Evolutionary conservation across 2,329 filamentous ascomycete species (phyloP).

Genomic region (Alternaria brassicae): DNA sequence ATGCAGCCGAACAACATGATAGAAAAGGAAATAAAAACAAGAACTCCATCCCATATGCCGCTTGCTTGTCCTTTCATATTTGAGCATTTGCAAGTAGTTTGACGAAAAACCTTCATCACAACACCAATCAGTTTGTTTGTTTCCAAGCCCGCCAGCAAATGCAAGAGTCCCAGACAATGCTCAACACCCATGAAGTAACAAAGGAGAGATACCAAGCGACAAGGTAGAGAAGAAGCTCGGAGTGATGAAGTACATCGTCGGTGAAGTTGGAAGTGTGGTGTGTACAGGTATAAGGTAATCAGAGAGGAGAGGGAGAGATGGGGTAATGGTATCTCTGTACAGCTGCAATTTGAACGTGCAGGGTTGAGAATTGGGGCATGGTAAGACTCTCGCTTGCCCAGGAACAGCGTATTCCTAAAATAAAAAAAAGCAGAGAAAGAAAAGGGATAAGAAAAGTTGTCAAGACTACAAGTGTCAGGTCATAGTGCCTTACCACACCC

Average conservation of each 20-base stretch:
- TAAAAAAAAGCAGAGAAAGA: slow-evolving; percentile 31
- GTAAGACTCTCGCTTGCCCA: slow-evolving; percentile 36
- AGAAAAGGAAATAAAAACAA: slow-evolving; percentile 16
- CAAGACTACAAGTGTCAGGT: slow-evolving; percentile 65
- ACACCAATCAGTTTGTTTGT: slow-evolving; percentile 32
- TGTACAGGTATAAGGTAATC: slow-evolving; percentile 27
- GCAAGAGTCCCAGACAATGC: slow-evolving; percentile 24
- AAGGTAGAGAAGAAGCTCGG: slow-evolving; percentile 25
- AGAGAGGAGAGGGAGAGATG: slow-evolving; percentile 37
- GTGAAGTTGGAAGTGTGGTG: slow-evolving; percentile 23
- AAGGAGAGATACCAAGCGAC: slow-evolving; percentile 46
- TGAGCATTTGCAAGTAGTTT: slow-evolving; percentile 22
- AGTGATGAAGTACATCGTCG: slow-evolving; percentile 19
- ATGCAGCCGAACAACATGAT: slow-evolving; percentile 10
- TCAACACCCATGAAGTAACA: slow-evolving; percentile 36
- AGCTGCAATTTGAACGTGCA: slow-evolving; percentile 41
- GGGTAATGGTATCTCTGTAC: slow-evolving; percentile 51
- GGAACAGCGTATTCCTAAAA: slow-evolving; percentile 25
- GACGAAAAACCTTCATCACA: slow-evolving; percentile 25
- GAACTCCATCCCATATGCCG: slow-evolving; percentile 33
- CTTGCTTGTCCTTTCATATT: slow-evolving; percentile 24
- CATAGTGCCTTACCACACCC: slow-evolving; percentile 85
- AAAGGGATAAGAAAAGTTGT: slow-evolving; percentile 49
- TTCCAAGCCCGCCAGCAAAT: slow-evolving; percentile 18
- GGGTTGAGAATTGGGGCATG: slow-evolving; percentile 21